Evolutionary conservation across 2,329 filamentous ascomycete species (phyloP), one percentile per base, ranked within the genome.

Genomic region (Pseudocercospora pini-densiflorae): DNA sequence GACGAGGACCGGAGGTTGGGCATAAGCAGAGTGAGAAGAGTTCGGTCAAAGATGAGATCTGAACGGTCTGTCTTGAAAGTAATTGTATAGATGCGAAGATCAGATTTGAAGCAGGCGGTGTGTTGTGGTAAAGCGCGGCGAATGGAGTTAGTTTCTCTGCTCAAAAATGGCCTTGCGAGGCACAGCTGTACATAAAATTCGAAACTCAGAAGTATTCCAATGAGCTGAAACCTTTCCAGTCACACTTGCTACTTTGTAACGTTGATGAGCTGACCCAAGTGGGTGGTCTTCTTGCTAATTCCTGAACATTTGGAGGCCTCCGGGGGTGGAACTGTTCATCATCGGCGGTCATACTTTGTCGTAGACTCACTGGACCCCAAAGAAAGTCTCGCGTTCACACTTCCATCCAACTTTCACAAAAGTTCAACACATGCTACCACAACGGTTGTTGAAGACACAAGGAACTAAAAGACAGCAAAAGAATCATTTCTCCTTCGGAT

Each of bases 1-100:
- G 81, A 78, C 2, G 74, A 77, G n/a, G 77, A 19, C 64, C 68
- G 24, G 61, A 62, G 16, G 59, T 70, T 16, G 49, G 54, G 29
- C 57, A 65, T 23, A 69, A 47, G 49, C 55, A 64, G 54, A 67
- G 67, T 59, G 64, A 63, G 64, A 77, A 78, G 54, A 63, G 55
- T 43, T 14, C 23, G 59, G 21, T 33, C 3, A 62, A 53, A 9
- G 33, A 51, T 12, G 59, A 40, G 45, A 33, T 53, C 9, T 49
- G 29, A 40, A 40, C 1, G 24, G 16, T 2, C 33, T 36, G 59
- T 14, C 5, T 2, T 2, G 19, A 29, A 10, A 36, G 43, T 21
- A 14, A 54, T 59, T 12, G n/a, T 10, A 29, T 12, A 33, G 23
- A 57, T 57, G 23, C 1, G 24, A n/a, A 27, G 12, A 29, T 5